Evolutionary conservation across 148 eudicot genomes (phyloP).

Genomic region (Euryodendron excelsum): DNA sequence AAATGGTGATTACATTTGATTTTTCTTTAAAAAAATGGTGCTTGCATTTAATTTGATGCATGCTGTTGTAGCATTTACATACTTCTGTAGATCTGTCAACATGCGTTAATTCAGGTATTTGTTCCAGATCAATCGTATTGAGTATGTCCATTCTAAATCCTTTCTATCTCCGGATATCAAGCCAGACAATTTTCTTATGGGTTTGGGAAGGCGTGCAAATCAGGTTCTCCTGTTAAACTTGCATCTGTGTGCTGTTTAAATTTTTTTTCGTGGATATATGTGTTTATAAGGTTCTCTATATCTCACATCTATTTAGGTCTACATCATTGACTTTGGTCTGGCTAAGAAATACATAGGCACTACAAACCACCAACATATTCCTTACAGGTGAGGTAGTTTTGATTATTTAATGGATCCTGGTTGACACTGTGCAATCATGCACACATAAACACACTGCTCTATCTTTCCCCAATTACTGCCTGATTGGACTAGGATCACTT

Average conservation of each 20-base stretch:
- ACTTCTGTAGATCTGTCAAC: not conserved
- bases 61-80: not conserved
- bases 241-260: not conserved
- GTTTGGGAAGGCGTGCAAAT: conserved; percentile 90
- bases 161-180: conserved; percentile 92
- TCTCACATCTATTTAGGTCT: conserved; percentile 55
- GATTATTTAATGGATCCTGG: conserved; percentile 12
- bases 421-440: not conserved
- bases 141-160: conserved; percentile 83
- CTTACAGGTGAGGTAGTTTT: conserved; percentile 65
- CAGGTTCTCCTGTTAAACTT: conserved; percentile 48
- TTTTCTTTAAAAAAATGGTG: too few relatives aligned
- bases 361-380: conserved; percentile 83
- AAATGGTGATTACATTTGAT: conserved; percentile 55
- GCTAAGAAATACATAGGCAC: conserved; percentile 92
- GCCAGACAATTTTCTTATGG: conserved; percentile 98
- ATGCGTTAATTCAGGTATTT: conserved; percentile 4
- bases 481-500: not conserved
- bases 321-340: conserved; percentile 85
- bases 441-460: not conserved
- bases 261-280: not conserved
- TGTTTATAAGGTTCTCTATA: not conserved
- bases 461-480: too few relatives aligned
- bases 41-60: too few relatives aligned
- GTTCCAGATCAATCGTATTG: conserved; percentile 78